Percentiles rank a stretch among this genome's conserved stretches.
These are phyloP conservation scores for Boletus barrowsii DNA, from an alignment of 768 basidiomycete genomes.

Conservation along the genomic window DNA sequence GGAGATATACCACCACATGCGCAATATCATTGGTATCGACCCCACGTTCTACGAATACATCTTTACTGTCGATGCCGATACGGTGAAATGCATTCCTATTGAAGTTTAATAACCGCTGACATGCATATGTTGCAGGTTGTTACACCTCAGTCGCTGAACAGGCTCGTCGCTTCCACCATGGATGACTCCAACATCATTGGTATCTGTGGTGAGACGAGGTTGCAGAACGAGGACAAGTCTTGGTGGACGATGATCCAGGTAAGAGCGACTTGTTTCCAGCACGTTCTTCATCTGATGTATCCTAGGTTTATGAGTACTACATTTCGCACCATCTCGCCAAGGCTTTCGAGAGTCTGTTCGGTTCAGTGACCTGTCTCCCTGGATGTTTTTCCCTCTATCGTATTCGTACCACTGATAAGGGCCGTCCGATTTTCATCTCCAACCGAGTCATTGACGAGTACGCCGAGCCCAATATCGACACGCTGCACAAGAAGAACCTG, in stretches of 20 bases:
- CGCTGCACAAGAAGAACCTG: slow-evolving; percentile 69
- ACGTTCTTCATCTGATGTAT: slow-evolving; percentile 1
- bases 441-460: slow-evolving; percentile 70
- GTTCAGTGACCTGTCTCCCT: slow-evolving; percentile 70
- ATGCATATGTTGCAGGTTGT: slow-evolving; percentile 43
- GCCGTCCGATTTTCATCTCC: slow-evolving; percentile 68
- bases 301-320: slow-evolving; percentile 65
- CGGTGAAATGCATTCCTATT: slow-evolving; percentile 35
- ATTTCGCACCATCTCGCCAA: slow-evolving; percentile 66
- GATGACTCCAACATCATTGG: slow-evolving; percentile 64
- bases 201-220: slow-evolving; percentile 66
- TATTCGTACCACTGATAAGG: slow-evolving; percentile 69
- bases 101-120: slow-evolving; percentile 11
- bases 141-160: slow-evolving; percentile 62
- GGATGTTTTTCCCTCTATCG: slow-evolving; percentile 74
- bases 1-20: slow-evolving; percentile 74
- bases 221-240: slow-evolving; percentile 64
- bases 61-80: slow-evolving; percentile 71
- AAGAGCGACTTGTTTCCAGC: background rate
- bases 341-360: slow-evolving; percentile 66
- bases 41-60: slow-evolving; percentile 76
- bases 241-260: slow-evolving; percentile 82
- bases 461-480: slow-evolving; percentile 62
- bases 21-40: slow-evolving; percentile 70
- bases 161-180: slow-evolving; percentile 59